These are phyloP conservation scores for Yamadazyma trypodendri DNA, from an alignment of 1,139 yeast genomes.

Conservation along the genomic window DNA sequence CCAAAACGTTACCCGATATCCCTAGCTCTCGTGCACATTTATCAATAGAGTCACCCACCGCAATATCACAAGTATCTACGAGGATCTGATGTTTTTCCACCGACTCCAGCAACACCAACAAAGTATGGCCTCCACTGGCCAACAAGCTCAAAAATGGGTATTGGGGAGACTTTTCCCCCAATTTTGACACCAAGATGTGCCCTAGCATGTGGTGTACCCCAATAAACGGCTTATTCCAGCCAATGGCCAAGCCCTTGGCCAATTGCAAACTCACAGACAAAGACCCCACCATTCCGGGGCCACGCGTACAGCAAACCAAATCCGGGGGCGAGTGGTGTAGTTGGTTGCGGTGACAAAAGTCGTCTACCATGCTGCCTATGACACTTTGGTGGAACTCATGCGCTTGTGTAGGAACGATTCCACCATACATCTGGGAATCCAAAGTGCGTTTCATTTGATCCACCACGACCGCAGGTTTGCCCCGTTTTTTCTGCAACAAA, in stretches of 20 bases:
- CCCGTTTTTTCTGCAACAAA: slow-evolving; percentile 50
- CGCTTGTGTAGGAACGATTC: slow-evolving; percentile 87
- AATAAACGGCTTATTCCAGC: slow-evolving; percentile 71
- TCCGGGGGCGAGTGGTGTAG: slow-evolving; percentile 52
- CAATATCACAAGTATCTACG: slow-evolving; percentile 79
- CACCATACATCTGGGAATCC: slow-evolving; percentile 68
- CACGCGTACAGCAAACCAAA: slow-evolving; percentile 84
- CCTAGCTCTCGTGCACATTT: slow-evolving; percentile 90
- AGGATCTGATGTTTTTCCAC: slow-evolving; percentile 68
- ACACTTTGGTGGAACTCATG: slow-evolving; percentile 69
- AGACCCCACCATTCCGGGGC: slow-evolving; percentile 97
- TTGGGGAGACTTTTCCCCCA: slow-evolving; percentile 46
- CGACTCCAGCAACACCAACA: slow-evolving; percentile 68
- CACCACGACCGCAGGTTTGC: slow-evolving; percentile 47
- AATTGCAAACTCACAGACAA: slow-evolving; percentile 77
- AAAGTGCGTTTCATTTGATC: slow-evolving; percentile 67
- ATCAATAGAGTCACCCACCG: slow-evolving; percentile 91
- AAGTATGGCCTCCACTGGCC: slow-evolving; percentile 94
- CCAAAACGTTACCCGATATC: slow-evolving; percentile 77
- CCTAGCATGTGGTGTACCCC: slow-evolving; percentile 98
- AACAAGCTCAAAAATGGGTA: slow-evolving; percentile 81
- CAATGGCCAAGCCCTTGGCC: slow-evolving; percentile 82
- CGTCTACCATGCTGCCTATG: slow-evolving; percentile 33
- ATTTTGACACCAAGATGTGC: slow-evolving; percentile 72
- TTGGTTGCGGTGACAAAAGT: slow-evolving; percentile 26